Evolutionary conservation across 345 rosid species (phyloP).

Genomic region (Bretschneidera sinensis): DNA sequence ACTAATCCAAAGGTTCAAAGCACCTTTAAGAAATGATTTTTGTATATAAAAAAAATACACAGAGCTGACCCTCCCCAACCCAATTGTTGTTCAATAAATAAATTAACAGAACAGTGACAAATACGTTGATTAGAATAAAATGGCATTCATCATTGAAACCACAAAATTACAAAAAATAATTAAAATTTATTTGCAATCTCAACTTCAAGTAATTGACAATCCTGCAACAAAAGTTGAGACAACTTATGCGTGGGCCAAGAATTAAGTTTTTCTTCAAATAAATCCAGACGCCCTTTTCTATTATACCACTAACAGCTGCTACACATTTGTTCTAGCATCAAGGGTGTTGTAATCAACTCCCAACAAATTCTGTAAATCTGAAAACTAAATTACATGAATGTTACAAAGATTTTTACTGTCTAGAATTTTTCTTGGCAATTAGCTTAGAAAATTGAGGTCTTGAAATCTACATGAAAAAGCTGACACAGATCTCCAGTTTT

Average conservation of each 20-base stretch:
- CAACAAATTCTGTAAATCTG: neutral
- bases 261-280: too few relatives aligned
- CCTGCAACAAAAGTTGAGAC: neutral
- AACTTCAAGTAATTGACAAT: neutral
- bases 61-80: too few relatives aligned
- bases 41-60: too few relatives aligned
- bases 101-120: too few relatives aligned
- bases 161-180: too few relatives aligned
- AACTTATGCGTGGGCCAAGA: neutral
- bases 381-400: conserved; percentile 18
- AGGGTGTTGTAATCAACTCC: neutral
- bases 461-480: neutral
- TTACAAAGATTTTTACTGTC: conserved; percentile 17
- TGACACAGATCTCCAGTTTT: conserved; percentile 4
- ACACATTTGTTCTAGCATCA: neutral
- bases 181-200: too few relatives aligned
- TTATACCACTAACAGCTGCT: too few relatives aligned
- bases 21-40: too few relatives aligned
- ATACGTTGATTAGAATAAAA: too few relatives aligned
- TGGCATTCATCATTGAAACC: too few relatives aligned
- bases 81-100: too few relatives aligned
- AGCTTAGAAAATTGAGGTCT: neutral
- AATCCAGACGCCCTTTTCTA: neutral
- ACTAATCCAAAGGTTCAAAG: too few relatives aligned
- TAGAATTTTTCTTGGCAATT: conserved; percentile 4